These are phyloP conservation scores for Leccinum variicolor DNA, from an alignment of 768 basidiomycete genomes.

Conservation along the genomic window DNA sequence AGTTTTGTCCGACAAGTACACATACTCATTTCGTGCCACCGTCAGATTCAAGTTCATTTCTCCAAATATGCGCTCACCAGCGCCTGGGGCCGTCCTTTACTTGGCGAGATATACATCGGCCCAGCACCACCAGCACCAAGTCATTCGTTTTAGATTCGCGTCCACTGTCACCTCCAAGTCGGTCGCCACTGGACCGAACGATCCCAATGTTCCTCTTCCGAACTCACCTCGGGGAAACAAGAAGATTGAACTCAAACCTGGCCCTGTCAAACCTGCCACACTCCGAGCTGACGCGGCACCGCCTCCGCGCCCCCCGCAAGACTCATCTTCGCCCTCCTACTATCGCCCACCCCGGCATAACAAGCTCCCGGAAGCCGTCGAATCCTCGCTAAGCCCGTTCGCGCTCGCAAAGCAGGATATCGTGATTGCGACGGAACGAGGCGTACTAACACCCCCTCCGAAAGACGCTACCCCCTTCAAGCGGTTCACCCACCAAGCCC, in stretches of 20 bases:
- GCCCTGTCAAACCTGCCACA: constrained; percentile 48
- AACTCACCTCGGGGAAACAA: constrained; percentile 34
- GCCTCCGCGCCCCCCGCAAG: constrained; percentile 20
- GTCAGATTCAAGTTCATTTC: constrained; percentile 19
- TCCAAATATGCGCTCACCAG: neutral
- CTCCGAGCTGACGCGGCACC: constrained; percentile 18
- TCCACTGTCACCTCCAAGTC: constrained; percentile 31
- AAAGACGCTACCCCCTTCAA: constrained; percentile 54
- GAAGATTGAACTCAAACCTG: constrained; percentile 62
- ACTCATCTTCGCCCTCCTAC: constrained; percentile 24
- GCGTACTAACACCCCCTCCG: constrained; percentile 66
- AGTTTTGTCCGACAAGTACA: neutral
- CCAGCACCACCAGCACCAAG: neutral
- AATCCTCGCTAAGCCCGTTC: constrained; percentile 32
- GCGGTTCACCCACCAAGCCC: constrained; percentile 45
- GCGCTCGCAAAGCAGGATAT: constrained; percentile 61
- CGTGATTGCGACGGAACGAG: constrained; percentile 60
- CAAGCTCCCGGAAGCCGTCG: constrained; percentile 17
- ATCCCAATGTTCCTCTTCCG: constrained; percentile 26
- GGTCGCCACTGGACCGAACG: constrained; percentile 10
- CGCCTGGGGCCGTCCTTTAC: neutral
- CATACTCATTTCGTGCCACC: constrained; percentile 4
- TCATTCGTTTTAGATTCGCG: constrained; percentile 17
- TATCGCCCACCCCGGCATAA: constrained; percentile 25
- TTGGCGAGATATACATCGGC: constrained; percentile 2